Base-by-base conservation (phyloP, 2,329 filamentous ascomycete species). In the Aspergillus nomiae region DNA sequence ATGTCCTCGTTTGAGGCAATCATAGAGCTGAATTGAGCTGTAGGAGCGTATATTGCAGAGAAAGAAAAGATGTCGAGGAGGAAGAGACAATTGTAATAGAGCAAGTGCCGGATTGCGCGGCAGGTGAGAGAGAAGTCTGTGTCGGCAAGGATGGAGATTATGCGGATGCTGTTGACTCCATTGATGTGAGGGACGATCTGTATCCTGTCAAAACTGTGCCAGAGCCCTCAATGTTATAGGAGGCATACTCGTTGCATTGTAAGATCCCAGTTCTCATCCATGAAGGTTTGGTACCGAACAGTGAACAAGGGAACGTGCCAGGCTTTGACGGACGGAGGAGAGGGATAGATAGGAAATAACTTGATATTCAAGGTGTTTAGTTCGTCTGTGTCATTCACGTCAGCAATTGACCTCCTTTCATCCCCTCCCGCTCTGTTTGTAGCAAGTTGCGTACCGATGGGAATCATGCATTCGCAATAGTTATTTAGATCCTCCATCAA, bases 381-480 rank as follows among this genome's bases (percentile, higher is more conserved):
- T 69, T 96, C 92, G 77, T 97, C 93, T 93, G 63, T 34, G 16
- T 32, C 10, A 21, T 36, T 34, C 28, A 30, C 28, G 58, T 71
- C 43, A 67, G 70, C 26, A 21, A 46, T 38, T 43, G 46, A 28
- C 14, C 55, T 43, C 16, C 12, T 56, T 34, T n/a, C 62, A 24
- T 59, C 12, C 30, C 16, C 24, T 7, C 3, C 45, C 45, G 12
- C 21, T 26, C n/a, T 46, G 45, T 8, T 34, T 58, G 26, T 10
- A 61, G 60, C 32, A 54, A 38, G 48, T 65, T 19, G 82, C 86
- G 67, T 81, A 94, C 92, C 92, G 67, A 97, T 94, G 0, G 94
- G 94, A 72, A 97, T 97, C 94, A 97, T 97, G 84, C 94, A 97
- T 81, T 99, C 95, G 74, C 92, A 94, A 74, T 97, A 99, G 71